phyloP scores from a whole-genome alignment of 441 rosid genomes.

The Syzygium malaccense region DNA sequence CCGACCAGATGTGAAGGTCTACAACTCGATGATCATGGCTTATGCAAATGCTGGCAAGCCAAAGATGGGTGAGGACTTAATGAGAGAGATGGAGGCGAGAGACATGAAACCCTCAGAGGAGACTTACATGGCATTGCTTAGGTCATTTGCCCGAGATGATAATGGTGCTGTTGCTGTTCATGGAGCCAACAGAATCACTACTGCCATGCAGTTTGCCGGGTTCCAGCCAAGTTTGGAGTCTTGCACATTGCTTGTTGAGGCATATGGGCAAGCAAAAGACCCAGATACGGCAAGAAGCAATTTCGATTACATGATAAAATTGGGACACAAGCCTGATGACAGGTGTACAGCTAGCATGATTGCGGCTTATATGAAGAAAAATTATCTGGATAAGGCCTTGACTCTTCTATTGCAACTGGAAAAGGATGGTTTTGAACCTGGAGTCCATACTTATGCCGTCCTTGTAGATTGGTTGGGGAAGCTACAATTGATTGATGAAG shows the following conservation, averaged over 20 bases:
- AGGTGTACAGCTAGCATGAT: constrained; percentile 60
- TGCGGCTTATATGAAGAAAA: constrained; percentile 53
- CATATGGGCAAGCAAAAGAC: constrained; percentile 35
- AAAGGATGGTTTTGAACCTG: constrained; percentile 70
- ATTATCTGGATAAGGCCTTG: constrained; percentile 66
- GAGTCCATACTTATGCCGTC: constrained; percentile 53
- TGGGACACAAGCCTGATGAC: constrained; percentile 63
- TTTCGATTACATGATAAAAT: constrained; percentile 46
- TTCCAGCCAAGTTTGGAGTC: constrained; percentile 37
- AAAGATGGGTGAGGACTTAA: constrained; percentile 29
- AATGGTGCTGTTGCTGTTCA: constrained; percentile 36
- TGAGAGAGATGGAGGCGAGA: constrained; percentile 47
- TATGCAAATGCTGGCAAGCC: constrained; percentile 54
- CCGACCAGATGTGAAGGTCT: constrained; percentile 43
- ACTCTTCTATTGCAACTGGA: constrained; percentile 59
- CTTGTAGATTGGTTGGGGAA: constrained; percentile 72
- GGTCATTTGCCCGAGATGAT: constrained; percentile 43
- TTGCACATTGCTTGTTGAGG: constrained; percentile 53
- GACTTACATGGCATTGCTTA: constrained; percentile 61
- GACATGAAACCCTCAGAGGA: constrained; percentile 44
- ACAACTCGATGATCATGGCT: constrained; percentile 69
- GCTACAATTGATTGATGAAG: constrained; percentile 69
- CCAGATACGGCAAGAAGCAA: constrained; percentile 48
- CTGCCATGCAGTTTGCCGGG: constrained; percentile 36
- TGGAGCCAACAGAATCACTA: constrained; percentile 36